These are phyloP conservation scores for Colletotrichum spinosum DNA, from an alignment of 2,329 filamentous ascomycete genomes.

Conservation along the genomic window DNA sequence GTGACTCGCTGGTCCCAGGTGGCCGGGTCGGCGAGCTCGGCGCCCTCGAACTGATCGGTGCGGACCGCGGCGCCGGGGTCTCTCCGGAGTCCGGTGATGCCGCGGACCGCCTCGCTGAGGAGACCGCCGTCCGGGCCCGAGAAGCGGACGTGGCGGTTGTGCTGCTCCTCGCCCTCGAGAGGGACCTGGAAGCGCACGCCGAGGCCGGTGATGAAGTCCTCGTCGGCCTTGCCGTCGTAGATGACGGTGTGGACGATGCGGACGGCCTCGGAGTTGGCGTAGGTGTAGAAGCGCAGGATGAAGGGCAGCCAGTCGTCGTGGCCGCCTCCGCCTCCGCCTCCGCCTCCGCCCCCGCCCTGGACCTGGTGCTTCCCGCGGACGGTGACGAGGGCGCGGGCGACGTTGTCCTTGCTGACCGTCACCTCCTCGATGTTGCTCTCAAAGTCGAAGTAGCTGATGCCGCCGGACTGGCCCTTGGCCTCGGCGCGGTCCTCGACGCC, in stretches of 20 bases:
- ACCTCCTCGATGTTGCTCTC: constrained; percentile 63
- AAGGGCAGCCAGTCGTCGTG: constrained; percentile 66
- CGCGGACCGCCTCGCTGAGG: constrained; percentile 68
- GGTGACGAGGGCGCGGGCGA: constrained; percentile 60
- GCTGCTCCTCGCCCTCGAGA: constrained; percentile 61
- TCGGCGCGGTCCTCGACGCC: constrained; percentile 56
- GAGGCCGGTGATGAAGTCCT: constrained; percentile 65
- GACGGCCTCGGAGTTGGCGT: constrained; percentile 66
- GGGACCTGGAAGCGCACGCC: constrained; percentile 68
- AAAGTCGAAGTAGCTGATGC: constrained; percentile 58
- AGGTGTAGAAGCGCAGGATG: constrained; percentile 68
- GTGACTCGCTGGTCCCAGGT: constrained; percentile 61
- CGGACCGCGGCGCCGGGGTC: constrained; percentile 64
- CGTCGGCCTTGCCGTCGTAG: constrained; percentile 61
- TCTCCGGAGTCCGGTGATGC: constrained; percentile 67
- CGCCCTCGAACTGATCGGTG: constrained; percentile 61
- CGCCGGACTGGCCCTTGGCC: constrained; percentile 45
- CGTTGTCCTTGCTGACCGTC: constrained; percentile 56
- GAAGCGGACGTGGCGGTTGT: constrained; percentile 69
- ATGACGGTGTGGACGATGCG: constrained; percentile 67
- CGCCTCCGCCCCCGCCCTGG: constrained; percentile 41
- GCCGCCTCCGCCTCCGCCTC: constrained; percentile 43
- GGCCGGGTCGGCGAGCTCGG: constrained; percentile 53
- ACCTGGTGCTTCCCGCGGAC: constrained; percentile 52
- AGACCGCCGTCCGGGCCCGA: constrained; percentile 66